Evolutionary conservation across 768 basidiomycete species (phyloP).

Genomic region (Serendipita sp.): DNA sequence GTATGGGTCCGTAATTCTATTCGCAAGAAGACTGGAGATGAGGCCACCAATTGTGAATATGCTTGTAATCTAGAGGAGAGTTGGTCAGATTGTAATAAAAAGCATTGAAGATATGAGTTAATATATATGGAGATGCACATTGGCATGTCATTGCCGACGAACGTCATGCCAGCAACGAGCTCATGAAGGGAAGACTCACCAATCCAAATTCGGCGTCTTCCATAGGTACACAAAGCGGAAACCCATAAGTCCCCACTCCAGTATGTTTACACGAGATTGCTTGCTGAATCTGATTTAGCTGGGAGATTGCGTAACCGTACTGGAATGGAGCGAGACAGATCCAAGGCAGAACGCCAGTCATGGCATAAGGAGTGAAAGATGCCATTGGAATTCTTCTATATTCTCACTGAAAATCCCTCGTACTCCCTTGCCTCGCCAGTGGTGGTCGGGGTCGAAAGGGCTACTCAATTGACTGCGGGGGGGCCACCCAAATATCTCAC

Average conservation of each 20-base stretch:
- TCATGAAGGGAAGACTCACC: conserved; percentile 43
- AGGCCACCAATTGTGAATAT: conserved; percentile 56
- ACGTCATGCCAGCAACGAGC: conserved; percentile 40
- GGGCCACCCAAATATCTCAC: too few relatives aligned
- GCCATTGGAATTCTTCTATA: background rate
- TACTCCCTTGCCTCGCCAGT: background rate
- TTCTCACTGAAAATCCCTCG: background rate
- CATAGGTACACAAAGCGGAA: conserved; percentile 71
- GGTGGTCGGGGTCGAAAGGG: too few relatives aligned
- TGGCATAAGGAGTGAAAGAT: conserved; percentile 6
- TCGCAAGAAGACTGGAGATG: conserved; percentile 53
- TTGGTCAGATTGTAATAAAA: background rate
- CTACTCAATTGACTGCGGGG: too few relatives aligned
- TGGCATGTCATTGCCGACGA: background rate
- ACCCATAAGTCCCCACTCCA: conserved; percentile 20
- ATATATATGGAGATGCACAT: background rate
- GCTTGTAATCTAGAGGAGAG: conserved; percentile 18
- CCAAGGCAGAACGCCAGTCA: conserved; percentile 4
- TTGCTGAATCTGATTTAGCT: conserved; percentile 75
- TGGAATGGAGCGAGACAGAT: conserved; percentile 17
- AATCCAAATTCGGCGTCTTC: conserved; percentile 60
- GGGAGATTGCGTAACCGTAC: conserved; percentile 90
- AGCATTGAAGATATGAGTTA: too few relatives aligned
- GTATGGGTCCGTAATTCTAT: conserved; percentile 48
- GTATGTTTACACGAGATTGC: conserved; percentile 52